Evolutionary conservation across 805 yeast species (phyloP).

Genomic region (Kodamaea lidongshanica): DNA sequence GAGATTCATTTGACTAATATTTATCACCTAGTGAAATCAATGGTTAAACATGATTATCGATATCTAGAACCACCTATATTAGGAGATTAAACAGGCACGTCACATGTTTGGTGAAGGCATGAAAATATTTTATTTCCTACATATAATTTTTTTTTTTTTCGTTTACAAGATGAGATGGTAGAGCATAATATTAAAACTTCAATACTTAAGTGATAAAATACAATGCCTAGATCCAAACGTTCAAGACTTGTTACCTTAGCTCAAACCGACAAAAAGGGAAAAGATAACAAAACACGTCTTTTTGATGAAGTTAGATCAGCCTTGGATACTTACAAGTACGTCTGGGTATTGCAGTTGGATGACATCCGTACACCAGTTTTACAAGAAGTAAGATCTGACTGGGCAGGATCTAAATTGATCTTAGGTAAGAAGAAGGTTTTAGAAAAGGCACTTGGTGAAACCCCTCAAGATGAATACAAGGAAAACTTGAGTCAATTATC

Average conservation of each 20-base stretch:
- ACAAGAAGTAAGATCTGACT: conserved; percentile 86
- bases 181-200: conserved; percentile 1
- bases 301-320: conserved; percentile 85
- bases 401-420: conserved; percentile 85
- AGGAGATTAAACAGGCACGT: too few relatives aligned
- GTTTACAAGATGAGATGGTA: conserved; percentile 20
- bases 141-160: conserved; percentile 4
- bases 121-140: conserved; percentile 1
- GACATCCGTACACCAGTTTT: conserved; percentile 94
- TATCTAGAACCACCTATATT: too few relatives aligned
- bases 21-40: too few relatives aligned
- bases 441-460: conserved; percentile 86
- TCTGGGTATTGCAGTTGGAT: conserved; percentile 81
- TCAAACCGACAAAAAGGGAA: conserved; percentile 93
- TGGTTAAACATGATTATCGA: too few relatives aligned
- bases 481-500: conserved; percentile 73
- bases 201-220: neutral
- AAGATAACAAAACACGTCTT: conserved; percentile 83
- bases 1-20: too few relatives aligned
- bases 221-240: conserved; percentile 96
- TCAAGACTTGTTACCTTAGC: conserved; percentile 93
- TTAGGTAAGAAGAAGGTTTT: conserved; percentile 91
- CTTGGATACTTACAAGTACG: conserved; percentile 68
- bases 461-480: conserved; percentile 83
- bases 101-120: neutral